A percentile compares a stretch with the other conserved stretches of the same genome.
These are phyloP conservation scores for Orbilia javanica DNA, from an alignment of 2,329 filamentous ascomycete species.

Conservation along the genomic window DNA sequence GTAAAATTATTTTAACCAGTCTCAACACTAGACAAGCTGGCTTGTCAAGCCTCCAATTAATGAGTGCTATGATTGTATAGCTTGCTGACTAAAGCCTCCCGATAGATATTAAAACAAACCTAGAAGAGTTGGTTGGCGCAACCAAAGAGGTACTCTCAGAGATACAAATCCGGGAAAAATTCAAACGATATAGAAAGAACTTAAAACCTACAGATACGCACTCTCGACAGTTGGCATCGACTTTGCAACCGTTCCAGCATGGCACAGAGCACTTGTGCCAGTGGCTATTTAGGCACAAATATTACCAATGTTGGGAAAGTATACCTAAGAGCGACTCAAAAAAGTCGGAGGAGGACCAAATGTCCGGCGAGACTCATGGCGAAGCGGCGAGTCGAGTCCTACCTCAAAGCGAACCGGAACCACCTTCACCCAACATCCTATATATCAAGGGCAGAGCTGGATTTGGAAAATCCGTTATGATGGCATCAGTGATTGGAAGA, in stretches of 20 bases:
- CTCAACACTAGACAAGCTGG: no score
- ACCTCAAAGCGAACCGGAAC: not conserved
- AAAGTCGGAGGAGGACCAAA: not conserved
- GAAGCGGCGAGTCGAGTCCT: not conserved
- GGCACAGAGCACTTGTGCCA: slow-evolving; percentile 25
- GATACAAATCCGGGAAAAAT: slow-evolving; percentile 31
- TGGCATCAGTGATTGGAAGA: slow-evolving; percentile 27
- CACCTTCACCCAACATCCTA: not conserved
- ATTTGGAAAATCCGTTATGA: slow-evolving; percentile 44
- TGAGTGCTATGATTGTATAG: not conserved
- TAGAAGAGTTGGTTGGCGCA: slow-evolving; percentile 12
- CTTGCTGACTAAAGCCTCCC: not conserved
- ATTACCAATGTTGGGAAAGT: slow-evolving; percentile 27
- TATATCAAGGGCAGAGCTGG: slow-evolving; percentile 42
- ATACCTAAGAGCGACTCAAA: not conserved
- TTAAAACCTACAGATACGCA: slow-evolving; percentile 25
- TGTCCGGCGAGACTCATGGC: not conserved
- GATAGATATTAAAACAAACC: slow-evolving; percentile 18
- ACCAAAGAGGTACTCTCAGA: slow-evolving; percentile 21
- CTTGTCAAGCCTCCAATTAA: no score
- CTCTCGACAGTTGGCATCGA: slow-evolving; percentile 6
- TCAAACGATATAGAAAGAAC: not conserved
- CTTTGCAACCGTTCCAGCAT: slow-evolving; percentile 6
- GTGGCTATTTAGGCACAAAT: slow-evolving; percentile 36
- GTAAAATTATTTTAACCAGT: no score